phyloP scores from a whole-genome alignment of 2,329 filamentous ascomycete genomes.

The Fusarium nisikadoi region DNA sequence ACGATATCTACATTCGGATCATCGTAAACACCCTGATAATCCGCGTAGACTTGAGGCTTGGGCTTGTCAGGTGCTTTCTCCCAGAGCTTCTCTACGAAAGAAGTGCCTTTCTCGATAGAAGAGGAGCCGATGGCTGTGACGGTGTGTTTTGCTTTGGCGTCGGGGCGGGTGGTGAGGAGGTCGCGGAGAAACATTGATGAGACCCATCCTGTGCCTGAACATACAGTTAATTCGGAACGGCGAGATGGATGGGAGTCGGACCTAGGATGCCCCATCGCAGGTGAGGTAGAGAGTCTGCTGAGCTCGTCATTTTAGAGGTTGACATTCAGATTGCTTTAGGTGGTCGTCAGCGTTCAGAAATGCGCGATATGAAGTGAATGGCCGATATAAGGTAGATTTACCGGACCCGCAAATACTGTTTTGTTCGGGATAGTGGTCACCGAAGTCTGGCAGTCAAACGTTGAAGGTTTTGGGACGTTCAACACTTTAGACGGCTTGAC shows the following conservation, averaged over 20 bases:
- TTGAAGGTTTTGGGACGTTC: rapidly evolving
- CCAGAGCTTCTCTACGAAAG: constrained; percentile 15
- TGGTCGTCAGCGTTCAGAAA: rapidly evolving
- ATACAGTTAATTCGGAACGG: neutral
- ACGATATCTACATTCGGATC: constrained; percentile 56
- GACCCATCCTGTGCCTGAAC: constrained; percentile 22
- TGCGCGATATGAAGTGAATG: neutral
- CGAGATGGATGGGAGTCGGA: rapidly evolving
- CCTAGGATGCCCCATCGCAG: constrained; percentile 20
- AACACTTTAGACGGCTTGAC: neutral
- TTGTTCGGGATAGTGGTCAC: neutral
- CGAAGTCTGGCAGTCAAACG: neutral
- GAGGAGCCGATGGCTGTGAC: constrained; percentile 16
- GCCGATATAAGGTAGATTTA: neutral
- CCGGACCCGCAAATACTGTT: neutral
- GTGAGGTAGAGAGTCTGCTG: neutral
- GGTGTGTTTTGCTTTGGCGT: constrained; percentile 6
- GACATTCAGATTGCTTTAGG: rapidly evolving
- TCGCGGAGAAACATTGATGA: constrained; percentile 24
- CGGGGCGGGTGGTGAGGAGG: neutral
- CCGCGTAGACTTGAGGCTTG: constrained; percentile 1
- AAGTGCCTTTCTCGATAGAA: neutral
- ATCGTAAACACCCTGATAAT: constrained; percentile 52
- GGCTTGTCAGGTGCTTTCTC: neutral
- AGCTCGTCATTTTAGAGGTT: constrained; percentile 18